Evolutionary conservation across 2,329 filamentous ascomycete species (phyloP), one percentile per base, ranked within the genome.

Genomic region (Cladosporium sphaerospermum): DNA sequence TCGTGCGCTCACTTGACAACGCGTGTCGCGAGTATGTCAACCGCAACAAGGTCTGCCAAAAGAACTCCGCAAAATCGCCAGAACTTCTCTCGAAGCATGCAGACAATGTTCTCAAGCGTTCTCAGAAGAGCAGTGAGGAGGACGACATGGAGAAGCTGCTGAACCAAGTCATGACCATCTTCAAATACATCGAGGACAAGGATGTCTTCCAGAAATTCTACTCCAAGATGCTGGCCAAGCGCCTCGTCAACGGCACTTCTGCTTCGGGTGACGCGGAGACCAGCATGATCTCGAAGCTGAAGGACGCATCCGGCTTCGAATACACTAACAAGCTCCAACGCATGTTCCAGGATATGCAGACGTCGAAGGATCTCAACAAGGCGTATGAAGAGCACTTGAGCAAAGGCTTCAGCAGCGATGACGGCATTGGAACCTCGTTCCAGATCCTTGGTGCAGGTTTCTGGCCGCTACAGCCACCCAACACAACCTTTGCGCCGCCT

Each of bases 201-300:
- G 93, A 99, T 66, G 95, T 99, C 4, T 99, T 99, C 80, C 93
- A 97, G 71, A 99, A 97, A 71, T 99, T 96, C 73, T 99, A 99
- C 74, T 95, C 92, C 2, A 88, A 91, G 58, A 96, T 96, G 85
- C 76, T 99, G 62, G 93, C 93, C 46, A 89, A 95, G 69, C 89
- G 93, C 64, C 76, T 99, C 52, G 93, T 99, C 14, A 89, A 96
- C 70, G 90, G 88, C 69, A 96, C 87, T 68, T 97, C 93, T 0
- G 93, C 93, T 3, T 96, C 91, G 2, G 91, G 96, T 62, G 93
- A 99, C 72, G 92, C 93, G 1, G 93, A 99, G 76, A 96, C 90
- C 0, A 96, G 89, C 74, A 99, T 99, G 93, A 99, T 99, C 71
- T 91, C 88, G 76, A 99, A 97, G 75, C 78, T 99, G 61, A 99